Conservation (phyloP, 352 stramenopile genomes). For the Globisporangium polare region DNA sequence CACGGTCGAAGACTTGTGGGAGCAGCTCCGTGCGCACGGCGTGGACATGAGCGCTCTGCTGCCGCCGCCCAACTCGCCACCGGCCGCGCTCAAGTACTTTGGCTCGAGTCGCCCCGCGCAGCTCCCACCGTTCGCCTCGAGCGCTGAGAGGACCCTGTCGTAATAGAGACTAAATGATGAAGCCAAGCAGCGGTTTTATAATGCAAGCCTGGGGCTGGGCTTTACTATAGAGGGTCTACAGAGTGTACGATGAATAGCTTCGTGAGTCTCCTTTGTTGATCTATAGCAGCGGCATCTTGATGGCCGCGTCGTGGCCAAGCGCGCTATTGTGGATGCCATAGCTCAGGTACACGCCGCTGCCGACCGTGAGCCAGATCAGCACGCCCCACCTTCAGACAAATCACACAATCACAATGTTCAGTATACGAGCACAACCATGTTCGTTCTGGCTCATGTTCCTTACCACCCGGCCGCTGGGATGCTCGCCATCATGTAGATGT, state of each 20-base stretch:
- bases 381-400: slow-evolving; percentile 52
- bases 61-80: slow-evolving; percentile 56
- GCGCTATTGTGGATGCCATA: slow-evolving; percentile 79
- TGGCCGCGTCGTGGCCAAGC: slow-evolving; percentile 24
- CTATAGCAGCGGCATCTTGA: slow-evolving; percentile 18
- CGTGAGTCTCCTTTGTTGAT: background rate
- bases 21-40: slow-evolving; percentile 31
- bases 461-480: slow-evolving; percentile 56
- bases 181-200: background rate
- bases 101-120: slow-evolving; percentile 31
- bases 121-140: slow-evolving; percentile 51
- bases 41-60: slow-evolving; percentile 44
- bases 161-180: slow-evolving; percentile 1
- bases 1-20: slow-evolving; percentile 46
- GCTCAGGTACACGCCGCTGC: slow-evolving; percentile 63
- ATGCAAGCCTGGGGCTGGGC: background rate
- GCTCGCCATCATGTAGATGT: slow-evolving; percentile 67
- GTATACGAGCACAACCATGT: background rate
- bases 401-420: slow-evolving; percentile 4
- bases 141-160: slow-evolving; percentile 26
- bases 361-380: slow-evolving; percentile 59
- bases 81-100: slow-evolving; percentile 65
- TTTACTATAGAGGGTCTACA: background rate
- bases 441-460: background rate
- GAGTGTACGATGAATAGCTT: background rate